A percentile compares a stretch with the other conserved stretches of the same genome.
These are phyloP conservation scores for Ulota crispa DNA, from an alignment of 225 moss, liverwort and hornwort species.

Conservation along the genomic window DNA sequence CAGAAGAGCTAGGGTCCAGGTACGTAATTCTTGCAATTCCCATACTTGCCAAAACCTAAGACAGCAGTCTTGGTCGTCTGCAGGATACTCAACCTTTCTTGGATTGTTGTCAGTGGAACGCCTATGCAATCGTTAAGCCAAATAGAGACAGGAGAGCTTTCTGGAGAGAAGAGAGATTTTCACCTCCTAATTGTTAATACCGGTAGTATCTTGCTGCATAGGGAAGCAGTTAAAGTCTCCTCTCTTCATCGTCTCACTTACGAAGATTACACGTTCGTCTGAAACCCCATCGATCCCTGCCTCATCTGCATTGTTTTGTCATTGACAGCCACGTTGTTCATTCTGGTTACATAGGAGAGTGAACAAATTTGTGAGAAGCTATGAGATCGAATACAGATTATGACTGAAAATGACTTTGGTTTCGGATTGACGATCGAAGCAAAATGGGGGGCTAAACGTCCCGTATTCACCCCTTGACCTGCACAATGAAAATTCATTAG, in stretches of 20 bases:
- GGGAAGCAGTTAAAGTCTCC: neutral
- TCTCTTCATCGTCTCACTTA: neutral
- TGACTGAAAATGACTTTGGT: neutral
- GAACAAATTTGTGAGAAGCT: neutral
- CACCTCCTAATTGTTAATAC: neutral
- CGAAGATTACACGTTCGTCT: neutral
- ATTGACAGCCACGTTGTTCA: neutral
- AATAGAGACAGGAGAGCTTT: neutral
- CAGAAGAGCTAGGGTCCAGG: slow-evolving; percentile 53
- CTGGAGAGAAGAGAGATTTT: neutral
- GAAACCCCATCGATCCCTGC: neutral
- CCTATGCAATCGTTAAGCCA: neutral
- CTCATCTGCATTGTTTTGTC: neutral
- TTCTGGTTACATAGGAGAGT: neutral
- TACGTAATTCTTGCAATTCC: neutral
- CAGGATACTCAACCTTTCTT: neutral
- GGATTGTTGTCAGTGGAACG: neutral
- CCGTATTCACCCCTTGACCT: neutral
- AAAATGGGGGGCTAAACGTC: neutral
- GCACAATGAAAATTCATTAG: too few relatives aligned
- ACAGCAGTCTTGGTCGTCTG: neutral
- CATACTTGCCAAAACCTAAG: neutral
- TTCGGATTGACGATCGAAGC: neutral
- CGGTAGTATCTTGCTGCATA: neutral
- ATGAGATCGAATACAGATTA: neutral